A percentile compares a stretch with the other conserved stretches of the same genome.
phyloP scores from a whole-genome alignment of 2,329 filamentous ascomycete genomes.

The Aspergillus bombycis region DNA sequence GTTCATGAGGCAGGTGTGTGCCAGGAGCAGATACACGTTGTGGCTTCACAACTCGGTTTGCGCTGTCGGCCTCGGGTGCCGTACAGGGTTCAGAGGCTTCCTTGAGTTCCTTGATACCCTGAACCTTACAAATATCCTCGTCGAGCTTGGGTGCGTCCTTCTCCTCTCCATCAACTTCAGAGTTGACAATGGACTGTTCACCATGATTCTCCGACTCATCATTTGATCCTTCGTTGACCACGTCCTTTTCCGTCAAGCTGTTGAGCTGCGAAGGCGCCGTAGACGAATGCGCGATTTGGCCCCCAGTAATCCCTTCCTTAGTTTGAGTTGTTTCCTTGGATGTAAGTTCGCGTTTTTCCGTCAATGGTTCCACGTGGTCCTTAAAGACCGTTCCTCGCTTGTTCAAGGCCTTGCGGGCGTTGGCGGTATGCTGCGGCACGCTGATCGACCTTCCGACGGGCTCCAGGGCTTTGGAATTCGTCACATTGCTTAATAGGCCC shows the following conservation, averaged over 20 bases:
- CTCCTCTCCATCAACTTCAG: conserved; percentile 34
- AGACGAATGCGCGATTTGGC: conserved; percentile 10
- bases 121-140: conserved; percentile 30
- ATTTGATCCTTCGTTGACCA: conserved; percentile 16
- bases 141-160: conserved; percentile 29
- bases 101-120: conserved; percentile 18
- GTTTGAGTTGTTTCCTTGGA: conserved; percentile 33
- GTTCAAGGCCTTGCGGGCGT: conserved; percentile 51
- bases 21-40: conserved; percentile 25
- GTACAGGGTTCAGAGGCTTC: conserved; percentile 13
- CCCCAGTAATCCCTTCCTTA: conserved; percentile 27
- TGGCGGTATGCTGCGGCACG: conserved; percentile 36
- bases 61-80: conserved; percentile 6
- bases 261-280: conserved; percentile 19
- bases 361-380: conserved; percentile 47
- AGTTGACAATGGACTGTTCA: conserved; percentile 23
- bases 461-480: conserved; percentile 36
- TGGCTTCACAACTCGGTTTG: conserved; percentile 14
- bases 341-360: conserved; percentile 32
- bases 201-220: conserved; percentile 19
- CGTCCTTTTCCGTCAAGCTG: conserved; percentile 14
- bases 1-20: conserved; percentile 25
- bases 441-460: conserved; percentile 37
- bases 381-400: conserved; percentile 62
- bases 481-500: conserved; percentile 39